phyloP scores from a whole-genome alignment of 257 asterid genomes.

The Voacanga thouarsii region DNA sequence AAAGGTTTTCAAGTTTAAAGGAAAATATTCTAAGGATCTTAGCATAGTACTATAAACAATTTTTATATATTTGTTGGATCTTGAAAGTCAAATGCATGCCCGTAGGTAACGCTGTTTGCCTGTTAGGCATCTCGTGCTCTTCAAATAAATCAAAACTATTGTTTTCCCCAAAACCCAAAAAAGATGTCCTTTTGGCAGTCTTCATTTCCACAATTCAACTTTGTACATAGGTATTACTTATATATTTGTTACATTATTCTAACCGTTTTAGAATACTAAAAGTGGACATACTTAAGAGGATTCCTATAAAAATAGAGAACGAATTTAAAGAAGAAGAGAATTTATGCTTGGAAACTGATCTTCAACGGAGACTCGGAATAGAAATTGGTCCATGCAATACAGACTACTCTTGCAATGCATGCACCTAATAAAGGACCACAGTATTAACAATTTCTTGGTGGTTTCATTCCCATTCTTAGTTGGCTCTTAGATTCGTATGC shows the following conservation, averaged over 20 bases:
- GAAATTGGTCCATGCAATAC: not conserved
- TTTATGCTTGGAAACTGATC: not conserved
- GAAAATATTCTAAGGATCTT: not conserved
- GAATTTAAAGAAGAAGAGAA: not conserved
- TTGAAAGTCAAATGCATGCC: not conserved
- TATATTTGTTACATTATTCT: too few species aligned
- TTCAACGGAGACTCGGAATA: not conserved
- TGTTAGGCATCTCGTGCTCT: not conserved
- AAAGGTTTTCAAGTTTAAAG: too few species aligned
- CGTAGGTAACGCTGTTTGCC: not conserved
- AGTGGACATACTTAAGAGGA: not conserved
- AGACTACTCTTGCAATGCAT: not conserved
- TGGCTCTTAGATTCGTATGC: too few species aligned
- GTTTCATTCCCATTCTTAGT: too few species aligned
- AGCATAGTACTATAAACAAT: not conserved
- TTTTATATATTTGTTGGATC: too few species aligned
- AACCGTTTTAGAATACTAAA: not conserved
- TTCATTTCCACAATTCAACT: too few species aligned
- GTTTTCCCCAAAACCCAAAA: too few species aligned
- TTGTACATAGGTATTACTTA: too few species aligned
- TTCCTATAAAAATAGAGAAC: not conserved
- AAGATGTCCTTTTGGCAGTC: too few species aligned
- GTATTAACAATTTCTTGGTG: too few species aligned
- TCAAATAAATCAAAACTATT: too few species aligned
- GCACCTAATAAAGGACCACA: too few species aligned